Conservation (phyloP, 164 flowering plant genomes). For the Annona cherimola region DNA sequence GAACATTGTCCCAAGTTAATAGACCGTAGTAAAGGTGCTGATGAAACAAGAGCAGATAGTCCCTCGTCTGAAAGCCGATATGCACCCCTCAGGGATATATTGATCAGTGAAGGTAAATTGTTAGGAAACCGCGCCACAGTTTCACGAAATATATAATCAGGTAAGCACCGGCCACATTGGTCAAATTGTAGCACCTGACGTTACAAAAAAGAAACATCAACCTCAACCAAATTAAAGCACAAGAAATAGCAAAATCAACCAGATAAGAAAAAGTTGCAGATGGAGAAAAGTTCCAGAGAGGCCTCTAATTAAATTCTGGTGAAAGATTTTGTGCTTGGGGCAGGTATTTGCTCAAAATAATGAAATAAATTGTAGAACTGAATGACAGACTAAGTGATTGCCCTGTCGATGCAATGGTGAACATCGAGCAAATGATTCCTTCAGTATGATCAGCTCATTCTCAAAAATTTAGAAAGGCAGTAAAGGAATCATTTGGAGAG, state of each 20-base stretch:
- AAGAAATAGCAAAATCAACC: not conserved
- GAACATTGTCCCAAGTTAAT: slow-evolving; percentile 81
- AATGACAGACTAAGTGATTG: not conserved
- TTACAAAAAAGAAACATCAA: slow-evolving; percentile 4
- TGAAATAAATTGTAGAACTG: not conserved
- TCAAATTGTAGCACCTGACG: slow-evolving; percentile 83
- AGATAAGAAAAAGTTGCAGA: not conserved
- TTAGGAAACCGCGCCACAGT: slow-evolving; percentile 46
- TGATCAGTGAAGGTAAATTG: slow-evolving; percentile 44
- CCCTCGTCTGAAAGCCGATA: slow-evolving; percentile 81
- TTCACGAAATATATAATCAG: slow-evolving; percentile 47
- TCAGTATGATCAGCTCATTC: not conserved
- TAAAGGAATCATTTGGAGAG: not conserved
- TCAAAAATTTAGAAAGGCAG: not conserved
- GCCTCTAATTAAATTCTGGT: not conserved
- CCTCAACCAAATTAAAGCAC: not conserved
- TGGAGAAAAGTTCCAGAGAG: not conserved
- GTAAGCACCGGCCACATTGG: slow-evolving; percentile 71
- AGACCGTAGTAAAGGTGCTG: slow-evolving; percentile 67
- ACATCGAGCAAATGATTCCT: not conserved
- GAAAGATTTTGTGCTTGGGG: not conserved
- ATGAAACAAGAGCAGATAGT: slow-evolving; percentile 42
- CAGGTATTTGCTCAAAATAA: not conserved
- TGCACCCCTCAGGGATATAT: slow-evolving; percentile 72
- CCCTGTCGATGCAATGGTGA: not conserved